Conservation (phyloP, 192 early-diverging fungal genomes). For the Podila epicladia region DNA sequence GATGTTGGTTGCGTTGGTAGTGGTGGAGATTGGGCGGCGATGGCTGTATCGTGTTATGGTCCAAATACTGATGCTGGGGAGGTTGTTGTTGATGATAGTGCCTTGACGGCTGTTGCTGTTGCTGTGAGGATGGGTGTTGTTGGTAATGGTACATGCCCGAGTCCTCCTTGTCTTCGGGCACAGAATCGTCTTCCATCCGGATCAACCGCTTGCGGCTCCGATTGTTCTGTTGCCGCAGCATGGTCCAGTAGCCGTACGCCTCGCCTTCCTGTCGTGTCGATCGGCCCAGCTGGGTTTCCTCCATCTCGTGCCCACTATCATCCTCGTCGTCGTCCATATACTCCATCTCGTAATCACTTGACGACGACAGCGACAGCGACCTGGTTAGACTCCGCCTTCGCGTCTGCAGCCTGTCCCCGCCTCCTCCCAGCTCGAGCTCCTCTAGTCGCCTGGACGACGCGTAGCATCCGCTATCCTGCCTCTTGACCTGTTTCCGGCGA, state of each 20-base stretch:
- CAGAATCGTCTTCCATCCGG: neutral
- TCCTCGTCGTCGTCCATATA: neutral
- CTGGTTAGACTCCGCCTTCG: neutral
- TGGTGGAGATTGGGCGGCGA: neutral
- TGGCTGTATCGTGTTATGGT: constrained; percentile 1
- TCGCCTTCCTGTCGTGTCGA: neutral
- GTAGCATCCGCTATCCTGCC: constrained; percentile 3
- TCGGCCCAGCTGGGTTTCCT: constrained; percentile 2
- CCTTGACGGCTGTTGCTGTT: neutral
- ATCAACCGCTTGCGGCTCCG: constrained; percentile 1
- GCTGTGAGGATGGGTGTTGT: constrained; percentile 7
- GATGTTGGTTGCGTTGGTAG: neutral
- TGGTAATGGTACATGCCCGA: neutral
- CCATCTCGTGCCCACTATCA: constrained; percentile 1
- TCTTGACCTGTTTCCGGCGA: constrained; percentile 1
- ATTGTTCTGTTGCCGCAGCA: constrained; percentile 11
- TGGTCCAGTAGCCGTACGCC: constrained; percentile 17
- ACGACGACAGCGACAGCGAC: neutral
- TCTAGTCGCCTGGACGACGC: constrained; percentile 13
- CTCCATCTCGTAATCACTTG: neutral
- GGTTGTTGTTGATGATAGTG: neutral
- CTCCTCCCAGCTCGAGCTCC: constrained; percentile 31
- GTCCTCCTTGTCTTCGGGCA: neutral
- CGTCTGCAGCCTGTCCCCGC: neutral
- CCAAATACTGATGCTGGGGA: neutral